Conservation (phyloP, 2,329 filamentous ascomycete species). For the Trichoderma aggressivum region DNA sequence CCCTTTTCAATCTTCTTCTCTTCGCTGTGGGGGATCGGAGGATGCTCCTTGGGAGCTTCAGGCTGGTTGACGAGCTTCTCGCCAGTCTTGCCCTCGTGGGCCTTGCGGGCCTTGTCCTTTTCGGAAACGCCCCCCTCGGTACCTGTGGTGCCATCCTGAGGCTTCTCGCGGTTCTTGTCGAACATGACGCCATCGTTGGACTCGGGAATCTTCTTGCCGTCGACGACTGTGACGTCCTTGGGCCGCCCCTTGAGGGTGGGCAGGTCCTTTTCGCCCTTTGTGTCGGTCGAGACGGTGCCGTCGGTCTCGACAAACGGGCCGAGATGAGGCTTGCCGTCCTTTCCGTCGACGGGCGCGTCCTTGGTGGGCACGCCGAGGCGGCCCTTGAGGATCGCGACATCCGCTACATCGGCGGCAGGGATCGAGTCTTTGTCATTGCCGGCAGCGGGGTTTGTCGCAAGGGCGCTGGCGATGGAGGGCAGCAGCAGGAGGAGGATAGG, state of each 20-base stretch:
- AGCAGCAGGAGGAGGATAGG: slow-evolving; percentile 60
- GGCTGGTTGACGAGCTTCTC: slow-evolving; percentile 71
- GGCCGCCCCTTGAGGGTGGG: slow-evolving; percentile 50
- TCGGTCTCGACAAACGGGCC: slow-evolving; percentile 71
- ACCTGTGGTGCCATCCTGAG: slow-evolving; percentile 82
- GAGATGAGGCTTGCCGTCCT: slow-evolving; percentile 88
- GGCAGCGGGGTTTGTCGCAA: slow-evolving; percentile 31
- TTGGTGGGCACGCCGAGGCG: slow-evolving; percentile 51
- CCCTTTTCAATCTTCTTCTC: slow-evolving; percentile 61
- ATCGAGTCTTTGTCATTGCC: slow-evolving; percentile 24
- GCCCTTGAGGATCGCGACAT: slow-evolving; percentile 30
- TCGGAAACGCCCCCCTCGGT: slow-evolving; percentile 87
- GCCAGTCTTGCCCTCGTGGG: slow-evolving; percentile 62
- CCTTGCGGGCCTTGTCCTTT: slow-evolving; percentile 73
- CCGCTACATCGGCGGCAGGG: slow-evolving; percentile 26
- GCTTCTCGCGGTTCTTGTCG: slow-evolving; percentile 70
- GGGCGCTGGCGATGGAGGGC: slow-evolving; percentile 50
- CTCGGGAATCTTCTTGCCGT: slow-evolving; percentile 60
- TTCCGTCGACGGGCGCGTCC: slow-evolving; percentile 85
- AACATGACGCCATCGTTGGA: slow-evolving; percentile 86
- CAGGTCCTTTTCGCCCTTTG: slow-evolving; percentile 35
- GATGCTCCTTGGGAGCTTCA: slow-evolving; percentile 79
- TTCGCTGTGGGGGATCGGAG: slow-evolving; percentile 77
- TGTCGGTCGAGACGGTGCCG: slow-evolving; percentile 30
- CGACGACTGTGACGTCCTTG: slow-evolving; percentile 50